Evolutionary conservation across 2,329 filamentous ascomycete genomes (phyloP), one percentile per base, ranked within the genome.

Genomic region (Diplocarpon rosae): DNA sequence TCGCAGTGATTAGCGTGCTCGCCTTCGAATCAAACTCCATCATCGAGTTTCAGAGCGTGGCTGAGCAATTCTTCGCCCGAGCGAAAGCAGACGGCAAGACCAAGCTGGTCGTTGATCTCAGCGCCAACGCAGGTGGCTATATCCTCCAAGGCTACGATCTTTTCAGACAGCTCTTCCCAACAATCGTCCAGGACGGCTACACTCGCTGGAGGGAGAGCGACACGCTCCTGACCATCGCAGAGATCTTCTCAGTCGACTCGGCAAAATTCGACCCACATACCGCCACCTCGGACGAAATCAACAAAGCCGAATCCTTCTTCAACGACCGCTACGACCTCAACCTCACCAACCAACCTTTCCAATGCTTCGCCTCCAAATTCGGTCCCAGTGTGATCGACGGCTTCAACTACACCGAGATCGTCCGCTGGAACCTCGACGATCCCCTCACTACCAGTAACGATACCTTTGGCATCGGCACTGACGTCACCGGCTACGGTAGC

Each of bases 81-180:
- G 68, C 68, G 11, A 66, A 68, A 34, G 50, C 59, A 1, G 63
- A 64, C 1, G 66, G 68, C 2, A 78, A 78, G 57, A 73, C 65
- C 1, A 78, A 75, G 57, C 65, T 85, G 5, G 67, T 85, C 27
- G 72, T 85, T 47, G 81, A 85, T 50, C 56, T 84, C 6, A 69
- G 73, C 3, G 68, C 65, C 2, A 85, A 85, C 51, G 66, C 65
- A 0, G 80, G 80, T 32, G 80, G 80, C 1, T 60, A 62, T 36
- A 56, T 75, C 12, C 53, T 64, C 7, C 64, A 68, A 7, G 71
- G 68, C 1, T 69, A 67, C 36, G 68, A 72, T 42, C 49, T 71
- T 0, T n/a, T 79, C 56, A 56, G 61, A 15, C 58, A 68, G 36
- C 54, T 61, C 38, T 61, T 62, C 41, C 60, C 62, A 28, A 42